Percentiles rank a stretch among this genome's conserved stretches.
These are phyloP conservation scores for Chalaropsis ovoidea DNA, from an alignment of 2,329 filamentous ascomycete genomes.

Conservation along the genomic window DNA sequence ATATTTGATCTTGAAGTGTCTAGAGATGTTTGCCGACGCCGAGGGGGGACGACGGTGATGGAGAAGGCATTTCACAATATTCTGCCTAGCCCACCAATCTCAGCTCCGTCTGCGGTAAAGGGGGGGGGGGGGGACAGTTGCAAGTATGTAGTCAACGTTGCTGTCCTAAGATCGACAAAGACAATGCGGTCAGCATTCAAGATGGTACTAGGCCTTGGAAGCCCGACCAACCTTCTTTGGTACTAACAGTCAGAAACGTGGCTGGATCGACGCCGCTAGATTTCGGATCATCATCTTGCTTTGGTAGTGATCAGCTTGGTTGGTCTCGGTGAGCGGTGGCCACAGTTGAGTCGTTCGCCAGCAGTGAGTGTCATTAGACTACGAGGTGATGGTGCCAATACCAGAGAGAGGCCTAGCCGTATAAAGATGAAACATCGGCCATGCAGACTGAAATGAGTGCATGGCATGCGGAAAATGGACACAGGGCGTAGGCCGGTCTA, in stretches of 20 bases:
- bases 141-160: too few species aligned
- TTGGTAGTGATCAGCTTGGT: neutral
- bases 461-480: neutral
- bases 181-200: neutral
- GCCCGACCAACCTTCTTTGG: neutral
- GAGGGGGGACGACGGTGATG: neutral
- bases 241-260: neutral
- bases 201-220: neutral
- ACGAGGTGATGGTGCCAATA: too few species aligned
- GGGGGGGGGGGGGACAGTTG: too few species aligned
- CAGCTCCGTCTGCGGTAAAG: conserved; percentile 26
- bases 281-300: conserved; percentile 2
- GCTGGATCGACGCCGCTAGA: neutral
- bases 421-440: neutral
- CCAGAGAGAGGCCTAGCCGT: neutral
- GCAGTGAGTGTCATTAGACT: too few species aligned
- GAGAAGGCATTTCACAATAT: conserved; percentile 52
- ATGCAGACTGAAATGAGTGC: conserved; percentile 10
- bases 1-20: conserved; percentile 14
- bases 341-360: neutral
- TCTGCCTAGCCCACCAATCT: conserved; percentile 39
- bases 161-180: neutral
- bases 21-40: conserved; percentile 5
- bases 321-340: neutral
- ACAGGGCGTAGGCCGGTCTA: neutral